Conservation (phyloP, 805 yeast species). For the Maudiozyma barnettii region DNA sequence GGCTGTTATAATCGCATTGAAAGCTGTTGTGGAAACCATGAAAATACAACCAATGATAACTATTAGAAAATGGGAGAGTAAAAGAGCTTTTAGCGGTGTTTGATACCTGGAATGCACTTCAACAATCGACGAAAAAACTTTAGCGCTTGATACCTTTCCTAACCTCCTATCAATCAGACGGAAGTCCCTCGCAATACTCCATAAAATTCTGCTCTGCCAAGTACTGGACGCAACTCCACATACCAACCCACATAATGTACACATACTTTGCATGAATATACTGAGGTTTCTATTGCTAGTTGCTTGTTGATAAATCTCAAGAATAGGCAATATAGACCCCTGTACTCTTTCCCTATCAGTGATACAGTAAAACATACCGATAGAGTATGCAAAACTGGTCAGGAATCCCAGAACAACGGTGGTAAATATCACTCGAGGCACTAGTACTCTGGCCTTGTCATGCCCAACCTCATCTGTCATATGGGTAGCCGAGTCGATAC, state of each 20-base stretch:
- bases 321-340: slow-evolving; percentile 44
- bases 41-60: slow-evolving; percentile 52
- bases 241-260: slow-evolving; percentile 46
- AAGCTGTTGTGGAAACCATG: slow-evolving; percentile 59
- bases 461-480: slow-evolving; percentile 49
- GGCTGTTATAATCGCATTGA: slow-evolving; percentile 53
- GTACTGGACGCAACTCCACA: slow-evolving; percentile 55
- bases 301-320: slow-evolving; percentile 56
- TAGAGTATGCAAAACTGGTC: slow-evolving; percentile 45
- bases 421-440: slow-evolving; percentile 53
- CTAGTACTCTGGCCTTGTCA: slow-evolving; percentile 29
- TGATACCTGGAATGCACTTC: slow-evolving; percentile 38
- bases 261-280: slow-evolving; percentile 38
- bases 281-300: slow-evolving; percentile 46
- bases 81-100: slow-evolving; percentile 52
- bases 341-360: slow-evolving; percentile 41
- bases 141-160: not conserved
- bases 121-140: slow-evolving; percentile 1
- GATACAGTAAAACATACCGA: slow-evolving; percentile 52
- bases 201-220: slow-evolving; percentile 58
- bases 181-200: slow-evolving; percentile 61
- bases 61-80: slow-evolving; percentile 43
- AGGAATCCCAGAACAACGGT: slow-evolving; percentile 57
- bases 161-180: slow-evolving; percentile 46
- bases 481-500: slow-evolving; percentile 64